These are phyloP conservation scores for Lumnitzera littorea DNA, from an alignment of 345 rosid species.

Conservation along the genomic window DNA sequence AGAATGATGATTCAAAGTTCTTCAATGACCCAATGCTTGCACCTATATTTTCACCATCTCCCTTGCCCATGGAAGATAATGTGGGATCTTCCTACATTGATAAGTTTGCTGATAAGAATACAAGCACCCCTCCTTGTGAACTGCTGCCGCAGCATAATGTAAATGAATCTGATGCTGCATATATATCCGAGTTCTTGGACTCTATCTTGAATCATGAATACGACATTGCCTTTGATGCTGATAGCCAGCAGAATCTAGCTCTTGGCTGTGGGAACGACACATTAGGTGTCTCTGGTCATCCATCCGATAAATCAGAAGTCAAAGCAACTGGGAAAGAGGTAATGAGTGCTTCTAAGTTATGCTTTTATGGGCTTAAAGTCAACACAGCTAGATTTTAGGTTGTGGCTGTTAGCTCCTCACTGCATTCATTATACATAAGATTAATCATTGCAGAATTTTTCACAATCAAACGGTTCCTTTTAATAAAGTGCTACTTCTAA, in stretches of 20 bases:
- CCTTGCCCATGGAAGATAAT: not conserved
- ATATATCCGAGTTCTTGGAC: slow-evolving; percentile 6
- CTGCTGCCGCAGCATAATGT: not conserved
- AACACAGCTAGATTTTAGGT: no score
- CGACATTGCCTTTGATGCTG: not conserved
- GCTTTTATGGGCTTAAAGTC: no score
- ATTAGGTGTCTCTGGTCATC: not conserved
- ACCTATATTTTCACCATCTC: not conserved
- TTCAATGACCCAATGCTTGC: not conserved
- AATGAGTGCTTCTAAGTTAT: not conserved
- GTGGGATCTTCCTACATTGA: not conserved
- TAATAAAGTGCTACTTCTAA: not conserved
- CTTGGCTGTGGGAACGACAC: not conserved
- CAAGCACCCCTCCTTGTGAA: not conserved
- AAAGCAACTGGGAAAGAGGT: not conserved
- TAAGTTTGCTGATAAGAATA: not conserved
- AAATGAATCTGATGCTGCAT: slow-evolving; percentile 4
- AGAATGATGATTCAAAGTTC: slow-evolving; percentile 3
- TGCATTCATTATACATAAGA: no score
- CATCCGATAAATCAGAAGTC: not conserved
- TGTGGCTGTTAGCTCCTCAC: no score
- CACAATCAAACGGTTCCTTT: no score
- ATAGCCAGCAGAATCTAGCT: not conserved
- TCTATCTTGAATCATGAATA: slow-evolving; percentile 1
- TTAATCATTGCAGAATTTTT: no score